Base-by-base conservation (phyloP, 108 stramenopile genomes). In the Cyclotella baltica region DNA sequence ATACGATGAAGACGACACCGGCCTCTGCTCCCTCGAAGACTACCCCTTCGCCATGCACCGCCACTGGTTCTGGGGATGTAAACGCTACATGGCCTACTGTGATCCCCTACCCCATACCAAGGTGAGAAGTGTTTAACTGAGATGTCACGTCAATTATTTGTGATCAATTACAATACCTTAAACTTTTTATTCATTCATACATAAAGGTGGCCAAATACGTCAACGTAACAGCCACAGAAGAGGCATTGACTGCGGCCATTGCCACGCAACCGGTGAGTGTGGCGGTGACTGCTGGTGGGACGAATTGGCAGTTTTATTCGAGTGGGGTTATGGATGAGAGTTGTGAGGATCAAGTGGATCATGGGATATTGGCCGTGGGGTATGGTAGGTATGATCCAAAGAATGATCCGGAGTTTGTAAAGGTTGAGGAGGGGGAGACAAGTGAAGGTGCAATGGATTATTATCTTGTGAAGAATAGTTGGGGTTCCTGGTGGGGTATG, bases 241-340 rank as follows among this genome's bases (percentile, higher is more conserved):
- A 84, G 38, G 92, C 92, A 18, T 59, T 98, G 27, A 57, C 85
- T 61, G 86, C 92, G 0, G 92, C 92, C 11, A 61, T 93, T 35
- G 80, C 88, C 46, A 89, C 92, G 75, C 92, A 95, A 48, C 96
- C 93, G 11, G 88, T 94, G 28, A 80, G 81, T 20, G 80, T 95
- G 50, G 96, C 96, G n/a, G 88, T 95, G 2, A 80, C 89, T 53
- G 96, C 92, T 22, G 87, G 88, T 53, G 82, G 87, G 30, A 72
- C 86, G 61, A 88, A 83, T 51, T 99, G 98, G 81, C 98, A 98
- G 83, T 96, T 99, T 73, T 99, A 99, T 92, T 96, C 92, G 70
- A 77, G 77, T 16, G 98, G 98, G 38, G 95, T 98, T 6, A 86
- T 97, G 48, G 89, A 87, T 33, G 89, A 87, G 51, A 87, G 59